A percentile compares a stretch with the other conserved stretches of the same genome.
Evolutionary conservation across 805 yeast genomes (phyloP).

Genomic region (Candida ascalaphidarum): DNA sequence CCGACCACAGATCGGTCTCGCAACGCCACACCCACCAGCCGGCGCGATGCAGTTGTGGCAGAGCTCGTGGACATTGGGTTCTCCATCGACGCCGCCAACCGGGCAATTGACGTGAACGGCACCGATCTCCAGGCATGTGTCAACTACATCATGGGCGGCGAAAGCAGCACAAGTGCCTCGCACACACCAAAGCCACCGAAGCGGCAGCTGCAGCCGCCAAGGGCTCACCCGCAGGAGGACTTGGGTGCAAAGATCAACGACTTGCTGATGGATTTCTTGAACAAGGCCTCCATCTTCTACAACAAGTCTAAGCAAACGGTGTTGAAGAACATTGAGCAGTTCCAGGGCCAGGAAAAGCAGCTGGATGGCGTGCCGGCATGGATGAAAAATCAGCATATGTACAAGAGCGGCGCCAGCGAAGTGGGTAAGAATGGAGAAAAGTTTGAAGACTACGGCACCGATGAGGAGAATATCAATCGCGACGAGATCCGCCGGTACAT

Average conservation of each 20-base stretch:
- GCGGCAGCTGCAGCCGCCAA: slow-evolving; percentile 1
- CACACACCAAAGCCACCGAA: not conserved
- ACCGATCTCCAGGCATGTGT: slow-evolving; percentile 58
- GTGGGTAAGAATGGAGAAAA: slow-evolving; percentile 22
- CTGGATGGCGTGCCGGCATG: slow-evolving; percentile 49
- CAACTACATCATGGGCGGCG: slow-evolving; percentile 45
- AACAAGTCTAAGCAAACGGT: slow-evolving; percentile 53
- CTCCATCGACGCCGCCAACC: slow-evolving; percentile 46
- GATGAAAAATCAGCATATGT: slow-evolving; percentile 55
- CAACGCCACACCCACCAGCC: slow-evolving; percentile 1
- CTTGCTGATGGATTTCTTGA: slow-evolving; percentile 45
- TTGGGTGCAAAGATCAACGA: slow-evolving; percentile 36
- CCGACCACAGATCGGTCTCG: too few relatives aligned
- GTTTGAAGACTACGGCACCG: slow-evolving; percentile 37
- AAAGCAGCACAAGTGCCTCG: not conserved
- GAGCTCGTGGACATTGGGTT: slow-evolving; percentile 79
- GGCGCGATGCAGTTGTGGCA: slow-evolving; percentile 47
- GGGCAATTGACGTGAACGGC: slow-evolving; percentile 54
- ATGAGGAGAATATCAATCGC: slow-evolving; percentile 36
- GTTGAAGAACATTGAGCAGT: slow-evolving; percentile 53
- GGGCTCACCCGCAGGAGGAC: slow-evolving; percentile 10
- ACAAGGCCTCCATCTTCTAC: slow-evolving; percentile 51
- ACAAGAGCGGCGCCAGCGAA: slow-evolving; percentile 34
- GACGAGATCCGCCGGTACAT: slow-evolving; percentile 33
- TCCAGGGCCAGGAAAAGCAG: slow-evolving; percentile 24